Conservation (phyloP, 805 yeast species). For the Phaffomyces thermotolerans region DNA sequence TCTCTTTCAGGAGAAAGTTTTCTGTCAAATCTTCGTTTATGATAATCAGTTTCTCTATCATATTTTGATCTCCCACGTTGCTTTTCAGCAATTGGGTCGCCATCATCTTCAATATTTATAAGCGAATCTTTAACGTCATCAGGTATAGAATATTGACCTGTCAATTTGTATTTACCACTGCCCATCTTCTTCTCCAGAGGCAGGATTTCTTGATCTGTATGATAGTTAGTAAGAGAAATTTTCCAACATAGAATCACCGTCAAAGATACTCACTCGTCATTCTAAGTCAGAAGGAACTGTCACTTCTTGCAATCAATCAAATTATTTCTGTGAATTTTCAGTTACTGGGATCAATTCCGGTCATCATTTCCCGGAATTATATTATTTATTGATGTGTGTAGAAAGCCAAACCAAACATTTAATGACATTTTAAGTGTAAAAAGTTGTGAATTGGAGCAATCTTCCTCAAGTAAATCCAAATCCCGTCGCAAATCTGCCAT, state of each 20-base stretch:
- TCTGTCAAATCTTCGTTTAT: slow-evolving; percentile 31
- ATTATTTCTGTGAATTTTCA: too few species aligned
- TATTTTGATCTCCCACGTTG: slow-evolving; percentile 23
- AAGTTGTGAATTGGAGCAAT: too few species aligned
- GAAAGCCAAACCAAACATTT: too few species aligned
- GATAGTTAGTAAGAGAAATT: background rate
- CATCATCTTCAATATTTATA: slow-evolving; percentile 21
- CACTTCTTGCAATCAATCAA: too few species aligned
- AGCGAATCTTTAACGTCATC: slow-evolving; percentile 25
- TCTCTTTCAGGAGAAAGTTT: slow-evolving; percentile 25
- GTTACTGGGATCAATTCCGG: too few species aligned
- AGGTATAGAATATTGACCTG: slow-evolving; percentile 36
- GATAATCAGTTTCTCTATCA: slow-evolving; percentile 42
- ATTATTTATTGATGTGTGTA: too few species aligned
- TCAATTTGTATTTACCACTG: slow-evolving; percentile 19
- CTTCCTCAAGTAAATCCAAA: too few species aligned
- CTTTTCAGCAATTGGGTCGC: slow-evolving; percentile 24
- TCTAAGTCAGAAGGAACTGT: too few species aligned
- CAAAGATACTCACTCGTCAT: too few species aligned
- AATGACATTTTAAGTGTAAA: too few species aligned
- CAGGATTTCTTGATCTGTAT: background rate
- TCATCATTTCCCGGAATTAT: too few species aligned
- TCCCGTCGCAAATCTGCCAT: background rate
- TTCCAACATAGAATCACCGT: too few species aligned
- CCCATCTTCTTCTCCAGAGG: background rate